Percentiles rank a stretch among this genome's conserved stretches.
phyloP scores from a whole-genome alignment of 192 early-diverging fungal genomes.

The Pilaira anomala region DNA sequence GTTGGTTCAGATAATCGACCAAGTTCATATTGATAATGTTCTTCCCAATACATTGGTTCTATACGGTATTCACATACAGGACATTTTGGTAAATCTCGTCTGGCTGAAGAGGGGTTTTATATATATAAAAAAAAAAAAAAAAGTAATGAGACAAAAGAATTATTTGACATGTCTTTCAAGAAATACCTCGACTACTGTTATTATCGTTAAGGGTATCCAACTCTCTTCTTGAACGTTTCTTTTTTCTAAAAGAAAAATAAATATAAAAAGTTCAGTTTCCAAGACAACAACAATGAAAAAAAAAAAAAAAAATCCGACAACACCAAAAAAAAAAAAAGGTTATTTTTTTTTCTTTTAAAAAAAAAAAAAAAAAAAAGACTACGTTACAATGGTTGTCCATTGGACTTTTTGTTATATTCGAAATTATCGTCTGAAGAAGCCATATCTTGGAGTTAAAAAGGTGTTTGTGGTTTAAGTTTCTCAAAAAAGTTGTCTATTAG shows the following conservation, averaged over 20 bases:
- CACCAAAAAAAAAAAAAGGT: no score
- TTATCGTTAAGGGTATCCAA: conserved; percentile 12
- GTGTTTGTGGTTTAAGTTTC: neutral
- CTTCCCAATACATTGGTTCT: conserved; percentile 36
- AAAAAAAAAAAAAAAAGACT: no score
- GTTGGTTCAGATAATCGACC: conserved; percentile 36
- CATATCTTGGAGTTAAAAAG: no score
- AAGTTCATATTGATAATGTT: conserved; percentile 53
- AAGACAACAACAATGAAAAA: neutral
- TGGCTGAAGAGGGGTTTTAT: conserved; percentile 21
- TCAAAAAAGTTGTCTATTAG: neutral
- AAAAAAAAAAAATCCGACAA: neutral
- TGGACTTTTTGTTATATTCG: no score
- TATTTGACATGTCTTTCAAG: neutral
- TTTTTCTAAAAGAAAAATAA: conserved; percentile 1
- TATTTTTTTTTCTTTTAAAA: no score
- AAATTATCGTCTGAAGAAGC: neutral
- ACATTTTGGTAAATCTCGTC: conserved; percentile 37
- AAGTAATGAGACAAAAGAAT: neutral
- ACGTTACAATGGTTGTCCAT: no score
- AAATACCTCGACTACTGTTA: conserved; percentile 22
- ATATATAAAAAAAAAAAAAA: conserved; percentile 9
- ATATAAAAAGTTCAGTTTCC: neutral
- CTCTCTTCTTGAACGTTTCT: conserved; percentile 11
- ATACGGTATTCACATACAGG: conserved; percentile 48